Base-by-base conservation (phyloP, 306 rosid species). In the Hylodesmum podocarpum region DNA sequence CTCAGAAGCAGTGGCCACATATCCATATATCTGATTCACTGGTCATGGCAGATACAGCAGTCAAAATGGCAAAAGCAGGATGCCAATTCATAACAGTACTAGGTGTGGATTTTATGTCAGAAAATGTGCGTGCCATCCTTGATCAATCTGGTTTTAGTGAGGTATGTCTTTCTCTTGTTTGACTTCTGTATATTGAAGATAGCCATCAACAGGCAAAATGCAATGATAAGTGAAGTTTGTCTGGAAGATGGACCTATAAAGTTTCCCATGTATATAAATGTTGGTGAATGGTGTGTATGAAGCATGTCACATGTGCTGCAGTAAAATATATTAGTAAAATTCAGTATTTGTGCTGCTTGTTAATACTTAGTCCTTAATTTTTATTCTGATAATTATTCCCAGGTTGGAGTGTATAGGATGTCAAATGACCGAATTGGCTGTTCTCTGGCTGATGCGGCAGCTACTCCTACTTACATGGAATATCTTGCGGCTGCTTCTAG, bases 61-160 rank as follows among this genome's bases (percentile, higher is more conserved):
- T 92, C 65, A 87, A 83, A 61, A 92, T 92, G 97, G 99, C 96
- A 0, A 87, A 92, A 85, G 92, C 87, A 3, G 99, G 97, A 69
- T 95, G 99, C 83, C 51, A 91, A 73, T 95, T 78, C 81, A 80
- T 95, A 64, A 83, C 96, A 46, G 99, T 95, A 53, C 83, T 95
- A 69, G 99, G 98, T 70, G 99, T 95, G 31, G 99, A 92, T 84
- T 95, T 95, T 67, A 95, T 95, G 99, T 95, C 98, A 0, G 99
- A 95, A 84, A 95, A 95, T 77, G 97, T 92, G 46, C 96, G 99
- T 24, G 96, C 99, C n/a, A 84, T 95, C 72, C 99, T 95, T 84
- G 99, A 95, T 85, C 99, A 95, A 88, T 96, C 98, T 71, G 97
- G 97, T 63, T 95, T 86, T 68, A 73, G 69, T 13, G 88, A 92